Base-by-base conservation (phyloP, 202 grass and related monocot species). In the Saccharum hybrid region DNA sequence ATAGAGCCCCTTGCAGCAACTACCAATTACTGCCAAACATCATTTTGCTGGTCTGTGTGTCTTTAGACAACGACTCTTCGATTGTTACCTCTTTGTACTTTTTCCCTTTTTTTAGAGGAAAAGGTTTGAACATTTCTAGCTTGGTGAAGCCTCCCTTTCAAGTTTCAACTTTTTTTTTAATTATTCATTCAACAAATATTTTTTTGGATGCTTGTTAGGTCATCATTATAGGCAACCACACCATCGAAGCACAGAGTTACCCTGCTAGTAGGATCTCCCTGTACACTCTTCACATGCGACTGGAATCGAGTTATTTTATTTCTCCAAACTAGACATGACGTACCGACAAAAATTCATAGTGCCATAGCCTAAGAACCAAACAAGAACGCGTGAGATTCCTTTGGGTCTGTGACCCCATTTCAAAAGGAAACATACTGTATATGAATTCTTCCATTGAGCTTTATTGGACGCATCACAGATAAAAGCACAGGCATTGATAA, bases 91-190 rank as follows among this genome's bases (percentile, higher is more conserved):
- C 21, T 79, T 33, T 84, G 75, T 68, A 48, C 39, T 10, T 30
- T 30, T 86, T 88, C 10, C 66, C 9, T 19, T 45, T 78, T 80
- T 74, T 67, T 38, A 68, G 75, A 79, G 38, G 75, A 88, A 88
- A 88, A 31, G 19, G 75, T 49, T n/a, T 67, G 48, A 45, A 68
- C 68, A 66, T 86, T 81, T 81, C 9, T 60, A 48, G 70, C 37
- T 68, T 48, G 77, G 77, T 81, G 81, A 74, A 56, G 13, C 38
- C 75, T 88, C 80, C 68, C 68, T 79, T 66, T 88, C 81, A 79
- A 48, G 60, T 72, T 62, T 21, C 37, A 61, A 18, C 45, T 77
- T 74, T 82, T 37, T 37, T 3, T 74, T 88, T 48, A 62, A 59
- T 15, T 59, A 67, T 79, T 79, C 38, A 60, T 73, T 83, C 28